A percentile compares a stretch with the other conserved stretches of the same genome.
Evolutionary conservation across 108 stramenopile genomes (phyloP).

Genomic region (Nitzschia inconspicua): DNA sequence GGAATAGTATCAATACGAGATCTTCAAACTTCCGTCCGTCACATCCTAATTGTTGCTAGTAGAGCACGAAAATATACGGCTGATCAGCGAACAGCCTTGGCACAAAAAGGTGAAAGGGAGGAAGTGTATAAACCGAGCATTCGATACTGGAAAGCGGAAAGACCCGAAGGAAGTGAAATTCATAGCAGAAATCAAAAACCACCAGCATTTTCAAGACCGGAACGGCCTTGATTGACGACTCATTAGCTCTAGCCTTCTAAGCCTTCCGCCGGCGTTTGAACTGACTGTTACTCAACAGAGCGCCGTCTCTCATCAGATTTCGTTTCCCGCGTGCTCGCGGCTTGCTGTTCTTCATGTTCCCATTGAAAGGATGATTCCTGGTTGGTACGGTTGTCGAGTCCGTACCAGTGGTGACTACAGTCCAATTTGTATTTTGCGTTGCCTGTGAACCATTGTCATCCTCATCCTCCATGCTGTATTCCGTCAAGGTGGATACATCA

Average conservation of each 20-base stretch:
- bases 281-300: neutral
- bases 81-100: too few relatives aligned
- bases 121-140: neutral
- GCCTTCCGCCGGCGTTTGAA: neutral
- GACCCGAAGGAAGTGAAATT: neutral
- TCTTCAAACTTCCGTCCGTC: too few relatives aligned
- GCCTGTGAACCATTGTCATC: neutral
- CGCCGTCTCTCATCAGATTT: neutral
- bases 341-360: neutral
- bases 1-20: too few relatives aligned
- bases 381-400: neutral
- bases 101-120: neutral
- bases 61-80: too few relatives aligned
- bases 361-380: neutral
- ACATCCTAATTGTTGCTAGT: too few relatives aligned
- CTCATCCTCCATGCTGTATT: slow-evolving; percentile 8
- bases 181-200: neutral
- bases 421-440: neutral
- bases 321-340: neutral
- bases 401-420: neutral
- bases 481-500: slow-evolving; percentile 3
- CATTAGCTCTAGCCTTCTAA: too few relatives aligned
- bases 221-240: too few relatives aligned
- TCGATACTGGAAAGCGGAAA: too few relatives aligned
- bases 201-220: neutral